Evolutionary conservation across 208 protist genomes (phyloP).

Genomic region (Blastocrithidia nonstop): DNA sequence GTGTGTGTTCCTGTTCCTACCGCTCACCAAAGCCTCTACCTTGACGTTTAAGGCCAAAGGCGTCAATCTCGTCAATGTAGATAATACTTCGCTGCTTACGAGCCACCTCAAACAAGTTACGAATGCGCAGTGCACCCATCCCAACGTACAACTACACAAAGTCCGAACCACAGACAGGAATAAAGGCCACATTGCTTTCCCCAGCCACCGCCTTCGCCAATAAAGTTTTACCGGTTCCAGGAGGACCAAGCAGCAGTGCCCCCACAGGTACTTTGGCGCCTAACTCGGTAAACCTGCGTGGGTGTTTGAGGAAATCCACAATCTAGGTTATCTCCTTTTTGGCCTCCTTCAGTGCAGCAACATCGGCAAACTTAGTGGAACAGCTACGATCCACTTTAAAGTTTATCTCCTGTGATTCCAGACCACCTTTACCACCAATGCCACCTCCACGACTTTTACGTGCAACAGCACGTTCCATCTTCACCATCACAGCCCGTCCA

Average conservation of each 20-base stretch:
- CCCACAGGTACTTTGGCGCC: slow-evolving; percentile 77
- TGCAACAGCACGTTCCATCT: no score
- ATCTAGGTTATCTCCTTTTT: slow-evolving; percentile 95
- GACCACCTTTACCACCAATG: not conserved
- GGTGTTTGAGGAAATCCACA: slow-evolving; percentile 90
- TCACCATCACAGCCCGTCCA: not conserved
- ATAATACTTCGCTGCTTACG: slow-evolving; percentile 91
- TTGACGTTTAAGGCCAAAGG: slow-evolving; percentile 80
- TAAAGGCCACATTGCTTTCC: slow-evolving; percentile 86
- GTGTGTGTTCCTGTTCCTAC: slow-evolving; percentile 93
- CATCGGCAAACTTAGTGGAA: slow-evolving; percentile 53
- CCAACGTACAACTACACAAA: slow-evolving; percentile 96
- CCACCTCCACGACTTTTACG: not conserved
- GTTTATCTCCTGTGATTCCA: slow-evolving; percentile 35
- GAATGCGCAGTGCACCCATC: slow-evolving; percentile 85
- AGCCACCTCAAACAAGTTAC: slow-evolving; percentile 90
- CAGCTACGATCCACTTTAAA: slow-evolving; percentile 43
- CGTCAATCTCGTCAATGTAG: slow-evolving; percentile 98
- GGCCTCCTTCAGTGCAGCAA: slow-evolving; percentile 89
- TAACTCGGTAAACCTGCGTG: slow-evolving; percentile 53
- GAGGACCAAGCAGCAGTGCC: slow-evolving; percentile 81
- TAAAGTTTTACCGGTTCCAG: slow-evolving; percentile 90
- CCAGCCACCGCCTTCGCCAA: slow-evolving; percentile 88
- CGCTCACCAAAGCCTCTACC: slow-evolving; percentile 59
- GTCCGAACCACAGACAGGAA: slow-evolving; percentile 86